phyloP scores from a whole-genome alignment of 2,329 filamentous ascomycete genomes.

The Nannizziopsis barbatae region DNA sequence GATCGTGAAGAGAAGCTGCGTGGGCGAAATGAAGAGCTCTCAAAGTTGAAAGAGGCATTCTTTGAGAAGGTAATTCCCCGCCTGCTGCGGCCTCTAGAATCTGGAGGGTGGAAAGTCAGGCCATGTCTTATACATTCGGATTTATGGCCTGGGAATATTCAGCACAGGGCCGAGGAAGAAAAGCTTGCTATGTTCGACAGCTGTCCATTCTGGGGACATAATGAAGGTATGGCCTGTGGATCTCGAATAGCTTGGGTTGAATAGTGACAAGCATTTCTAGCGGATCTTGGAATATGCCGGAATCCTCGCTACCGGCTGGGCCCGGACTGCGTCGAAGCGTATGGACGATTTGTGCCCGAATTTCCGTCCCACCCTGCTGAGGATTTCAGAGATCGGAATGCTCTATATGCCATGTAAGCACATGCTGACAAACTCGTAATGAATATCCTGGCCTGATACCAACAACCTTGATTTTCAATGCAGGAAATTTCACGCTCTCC shows the following conservation, averaged over 20 bases:
- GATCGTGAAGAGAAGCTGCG: conserved; percentile 12
- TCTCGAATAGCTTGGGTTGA: too few species aligned
- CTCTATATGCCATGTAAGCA: conserved; percentile 22
- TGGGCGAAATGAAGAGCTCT: conserved; percentile 14
- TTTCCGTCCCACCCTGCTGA: conserved; percentile 17
- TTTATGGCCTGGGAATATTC: conserved; percentile 25
- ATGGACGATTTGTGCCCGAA: conserved; percentile 14
- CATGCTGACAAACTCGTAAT: neutral
- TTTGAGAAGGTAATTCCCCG: conserved; percentile 25
- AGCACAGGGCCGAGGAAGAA: neutral
- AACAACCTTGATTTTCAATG: conserved; percentile 7
- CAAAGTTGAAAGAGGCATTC: conserved; percentile 12
- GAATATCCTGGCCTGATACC: too few species aligned
- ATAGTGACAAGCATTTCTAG: conserved; percentile 12
- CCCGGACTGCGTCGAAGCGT: conserved; percentile 15
- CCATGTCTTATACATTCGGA: conserved; percentile 25
- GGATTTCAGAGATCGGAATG: conserved; percentile 23
- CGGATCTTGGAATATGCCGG: conserved; percentile 16
- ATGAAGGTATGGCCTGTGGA: conserved; percentile 18
- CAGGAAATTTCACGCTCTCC: conserved; percentile 12
- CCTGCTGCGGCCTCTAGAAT: conserved; percentile 26
- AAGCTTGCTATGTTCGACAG: neutral
- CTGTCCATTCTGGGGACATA: conserved; percentile 16
- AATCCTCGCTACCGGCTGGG: conserved; percentile 14
- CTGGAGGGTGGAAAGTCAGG: conserved; percentile 20